Base-by-base conservation (phyloP, 148 eudicot genomes). In the Nepenthes mirabilis region DNA sequence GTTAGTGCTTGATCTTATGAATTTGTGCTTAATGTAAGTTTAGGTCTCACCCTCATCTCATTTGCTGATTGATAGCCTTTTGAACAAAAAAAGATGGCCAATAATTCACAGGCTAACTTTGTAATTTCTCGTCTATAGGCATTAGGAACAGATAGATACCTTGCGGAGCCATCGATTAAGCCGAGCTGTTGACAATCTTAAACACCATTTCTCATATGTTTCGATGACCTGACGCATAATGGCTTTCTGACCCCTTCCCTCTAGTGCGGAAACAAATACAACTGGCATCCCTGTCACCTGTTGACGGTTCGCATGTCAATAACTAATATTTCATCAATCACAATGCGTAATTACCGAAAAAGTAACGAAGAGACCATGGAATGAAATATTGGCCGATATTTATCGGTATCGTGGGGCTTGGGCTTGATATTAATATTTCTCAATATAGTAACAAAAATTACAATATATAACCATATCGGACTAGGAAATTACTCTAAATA, bases 241-340 rank as follows among this genome's bases (percentile, higher is more conserved):
- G 71, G 81, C 76, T 48, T 70, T 54, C 53, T 91, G 82, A 9
- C 99, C 96, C 69, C 63, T 83, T 65, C 95, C 95, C 70, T 89
- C 91, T 47, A 86, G 68, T 2, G 97, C 99, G 51, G 99, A 94
- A 65, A 84, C 80, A 69, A 94, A 89, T 34, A 94, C 75, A 68
- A 94, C 90, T 5, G 99, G 99, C 59, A 94, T 82, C 56, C 99
- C 99, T 13, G 95, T 72, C 61, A 94, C 88, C 98, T 93, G 78
- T 6, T 49, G 13, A n/a, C 14, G 1, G 52, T 49, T 12, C 0
- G 11, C 6, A 49, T 5, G 52, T 49, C 11, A 49, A 49, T 49
- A 11, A 49, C n/a, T 49, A 49, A 10, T 49, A 49, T 5, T 40
- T 1, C 8, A 40, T 40, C 8, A 40, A 40, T 3, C 6, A 3